Evolutionary conservation across 805 yeast genomes (phyloP).

Genomic region (Kodamaea laetipori): DNA sequence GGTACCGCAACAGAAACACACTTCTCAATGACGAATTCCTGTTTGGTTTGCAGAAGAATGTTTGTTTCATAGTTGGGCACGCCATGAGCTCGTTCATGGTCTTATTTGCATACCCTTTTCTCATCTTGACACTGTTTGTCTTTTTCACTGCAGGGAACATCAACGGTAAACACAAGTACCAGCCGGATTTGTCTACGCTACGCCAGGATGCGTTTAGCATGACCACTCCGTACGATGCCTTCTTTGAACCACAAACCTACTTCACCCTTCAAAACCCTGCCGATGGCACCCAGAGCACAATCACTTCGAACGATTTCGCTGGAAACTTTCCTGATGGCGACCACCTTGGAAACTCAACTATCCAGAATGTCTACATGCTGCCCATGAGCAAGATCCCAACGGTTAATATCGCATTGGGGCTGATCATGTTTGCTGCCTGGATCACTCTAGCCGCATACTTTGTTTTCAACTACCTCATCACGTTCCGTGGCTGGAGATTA

Average conservation of each 20-base stretch:
- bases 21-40: constrained; percentile 13
- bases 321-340: constrained; percentile 4
- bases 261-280: background rate
- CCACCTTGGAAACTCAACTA: background rate
- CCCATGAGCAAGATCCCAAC: constrained; percentile 3
- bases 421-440: constrained; percentile 31
- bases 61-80: constrained; percentile 35
- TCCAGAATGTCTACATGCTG: constrained; percentile 2
- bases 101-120: constrained; percentile 45
- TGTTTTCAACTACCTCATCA: constrained; percentile 29
- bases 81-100: constrained; percentile 32
- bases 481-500: constrained; percentile 21
- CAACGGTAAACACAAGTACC: constrained; percentile 16
- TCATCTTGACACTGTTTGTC: constrained; percentile 41
- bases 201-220: constrained; percentile 26
- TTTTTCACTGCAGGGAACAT: constrained; percentile 25
- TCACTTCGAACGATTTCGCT: constrained; percentile 10
- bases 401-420: constrained; percentile 31
- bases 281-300: constrained; percentile 2
- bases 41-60: constrained; percentile 22
- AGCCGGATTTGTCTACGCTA: constrained; percentile 18
- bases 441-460: constrained; percentile 23
- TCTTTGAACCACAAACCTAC: constrained; percentile 20
- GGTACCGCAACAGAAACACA: constrained; percentile 5
- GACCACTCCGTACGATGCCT: constrained; percentile 26